Evolutionary conservation across 441 rosid genomes (phyloP), one percentile per base, ranked within the genome.

Genomic region (Cnidoscolus chayamansa): DNA sequence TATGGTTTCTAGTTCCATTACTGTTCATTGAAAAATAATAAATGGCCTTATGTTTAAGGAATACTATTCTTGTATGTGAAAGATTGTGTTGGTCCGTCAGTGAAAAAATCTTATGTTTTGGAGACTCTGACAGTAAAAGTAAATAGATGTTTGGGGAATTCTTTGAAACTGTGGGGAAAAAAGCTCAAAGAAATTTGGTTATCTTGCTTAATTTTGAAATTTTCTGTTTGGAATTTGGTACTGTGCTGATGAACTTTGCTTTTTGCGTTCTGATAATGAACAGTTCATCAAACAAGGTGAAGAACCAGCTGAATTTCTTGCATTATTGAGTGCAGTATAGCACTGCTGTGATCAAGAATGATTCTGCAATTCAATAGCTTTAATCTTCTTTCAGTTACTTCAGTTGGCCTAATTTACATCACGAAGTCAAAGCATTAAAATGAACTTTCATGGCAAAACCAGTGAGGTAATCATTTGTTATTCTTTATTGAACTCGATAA

Each of bases 291-390:
- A 48, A 10, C 13, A 48, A 48, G 51, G 15, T 12, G 51, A 12
- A 48, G 51, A 48, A 48, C 51, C 51, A 48, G 51, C 51, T 9
- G 51, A 48, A 48, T 10, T 48, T 48, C 51, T 48, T 48, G 51
- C 51, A 48, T 48, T 48, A 13, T 48, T 48, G 51, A 48, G 51
- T 48, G 51, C 75, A 58, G 67, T 86, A 57, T 85, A 86, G 86
- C 81, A 65, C 63, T 54, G 45, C 49, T 48, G 75, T 55, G 63
- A 57, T 54, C 65, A 48, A 63, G 66, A 73, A 78, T 69, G 79
- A 68, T 78, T 73, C 15, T 60, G 65, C 73, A 31, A 65, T 63
- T 54, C 60, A 50, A 49, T 76, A 76, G 78, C 75, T 70, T 78
- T 53, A 40, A 57, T 32, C 67, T 50, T 76, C 74, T 63, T 70